Evolutionary conservation across 2,329 filamentous ascomycete genomes (phyloP), one percentile per base, ranked within the genome.

Genomic region (Penicillium sp.): DNA sequence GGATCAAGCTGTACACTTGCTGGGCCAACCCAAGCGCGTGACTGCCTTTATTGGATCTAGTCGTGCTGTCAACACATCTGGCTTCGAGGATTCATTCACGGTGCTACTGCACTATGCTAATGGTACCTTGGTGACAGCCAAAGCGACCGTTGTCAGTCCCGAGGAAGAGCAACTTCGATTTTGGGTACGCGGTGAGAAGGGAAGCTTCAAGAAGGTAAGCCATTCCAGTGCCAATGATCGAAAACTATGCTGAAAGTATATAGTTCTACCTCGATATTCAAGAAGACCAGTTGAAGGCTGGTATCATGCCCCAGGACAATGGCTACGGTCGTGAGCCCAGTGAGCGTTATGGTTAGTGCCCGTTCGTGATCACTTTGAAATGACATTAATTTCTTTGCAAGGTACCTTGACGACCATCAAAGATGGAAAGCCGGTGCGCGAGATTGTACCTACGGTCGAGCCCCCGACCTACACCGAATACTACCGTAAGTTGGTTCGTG

Each of bases 131-230:
- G 84, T 79, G 8, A 81, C 81, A 30, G 78, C 79, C 32, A 84
- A 85, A 58, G 82, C 81, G 40, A 77, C 74, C 28, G 76, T 84
- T 14, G 69, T 86, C 33, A 84, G 79, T 56, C 76, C 77, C 2
- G 84, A 89, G 63, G 69, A 69, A 15, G 69, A 76, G 44, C 85
- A 90, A 67, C 69, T 83, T 42, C 70, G 85, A 26, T 90, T 81
- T 70, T 89, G 85, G 84, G 71, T 89, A 7, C 72, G 84, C 16
- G 85, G 85, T 14, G 77, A 77, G 12, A 79, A 81, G 62, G 85
- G 83, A 1, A 84, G 76, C 55, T 90, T 82, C 64, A 82, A 77
- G 68, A 90, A 89, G 71, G 65, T 68, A 26, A 70, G 74, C 11
- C 16, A 37, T 11, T 11, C 12, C 11, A 4, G 9, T 4, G 20